Evolutionary conservation across 1,284 basidiomycete genomes (phyloP), one percentile per base, ranked within the genome.

Genomic region (Ustilago hordei): DNA sequence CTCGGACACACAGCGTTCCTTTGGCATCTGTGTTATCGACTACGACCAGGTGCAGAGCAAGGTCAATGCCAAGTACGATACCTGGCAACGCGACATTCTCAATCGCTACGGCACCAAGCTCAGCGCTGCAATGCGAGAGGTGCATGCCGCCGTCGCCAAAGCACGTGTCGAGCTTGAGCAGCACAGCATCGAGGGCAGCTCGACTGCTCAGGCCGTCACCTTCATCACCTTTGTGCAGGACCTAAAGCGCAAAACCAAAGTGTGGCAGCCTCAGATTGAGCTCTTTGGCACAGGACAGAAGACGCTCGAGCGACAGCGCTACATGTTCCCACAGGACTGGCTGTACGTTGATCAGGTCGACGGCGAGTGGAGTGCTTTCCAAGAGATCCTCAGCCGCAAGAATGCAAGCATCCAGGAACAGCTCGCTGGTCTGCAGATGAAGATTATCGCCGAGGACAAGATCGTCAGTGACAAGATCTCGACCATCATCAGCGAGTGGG

Each of bases 221-320:
- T 98, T 99, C 87, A 98, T 99, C 87, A 99, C 97, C 31, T 98
- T 98, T 85, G 95, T 99, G 0, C 96, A 99, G 88, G 95, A 98
- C 89, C 91, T 99, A 80, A 98, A 98, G 89, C 92, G 93, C 86
- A 97, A 95, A 89, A 93, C 94, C 66, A 93, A 95, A 88, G 90
- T 91, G 90, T 99, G 97, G 97, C 92, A 91, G n/a, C 94, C 95
- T 17, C 93, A 96, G 90, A 95, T 99, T 85, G 94, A 95, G 71
- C 90, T 95, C 55, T 98, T 96, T 83, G 92, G 92, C 41, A 91
- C 91, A 70, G 95, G 96, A 61, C 95, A 99, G 88, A 96, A 97
- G 90, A 96, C 95, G 2, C 90, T 99, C 66, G 95, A 98, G 87
- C 91, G 95, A 60, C 98, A 99, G 87, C 89, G 97, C 87, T 98